These are phyloP conservation scores for Auxenochlorella pyrenoidosa DNA, from an alignment of 139 green algal species.

Conservation along the genomic window DNA sequence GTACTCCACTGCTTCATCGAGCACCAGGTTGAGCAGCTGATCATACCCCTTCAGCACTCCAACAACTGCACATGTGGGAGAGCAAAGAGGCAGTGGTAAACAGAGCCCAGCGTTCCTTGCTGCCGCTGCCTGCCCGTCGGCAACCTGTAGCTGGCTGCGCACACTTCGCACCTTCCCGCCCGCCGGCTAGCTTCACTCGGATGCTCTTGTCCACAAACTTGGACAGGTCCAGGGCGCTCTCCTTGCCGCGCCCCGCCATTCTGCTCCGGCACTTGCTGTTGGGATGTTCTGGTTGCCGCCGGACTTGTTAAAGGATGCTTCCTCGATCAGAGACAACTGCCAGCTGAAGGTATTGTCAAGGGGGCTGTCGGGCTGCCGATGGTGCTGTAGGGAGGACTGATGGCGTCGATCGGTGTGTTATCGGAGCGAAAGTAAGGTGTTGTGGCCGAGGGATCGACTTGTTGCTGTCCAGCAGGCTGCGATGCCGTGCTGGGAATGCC, in stretches of 20 bases:
- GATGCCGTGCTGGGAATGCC: no score
- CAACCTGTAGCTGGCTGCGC: neutral
- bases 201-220: slow-evolving; percentile 98
- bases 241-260: slow-evolving; percentile 66
- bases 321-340: no score
- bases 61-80: slow-evolving; percentile 51
- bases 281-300: neutral
- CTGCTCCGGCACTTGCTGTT: neutral
- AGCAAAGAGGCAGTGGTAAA: neutral
- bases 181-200: slow-evolving; percentile 93
- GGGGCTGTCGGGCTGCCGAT: no score
- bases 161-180: slow-evolving; percentile 82
- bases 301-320: neutral
- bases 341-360: no score
- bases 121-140: neutral
- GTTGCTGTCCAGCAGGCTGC: no score
- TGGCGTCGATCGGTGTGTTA: no score
- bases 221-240: slow-evolving; percentile 93
- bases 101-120: no score
- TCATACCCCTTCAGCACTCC: slow-evolving; percentile 97
- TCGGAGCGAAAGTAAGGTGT: no score
- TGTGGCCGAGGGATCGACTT: no score
- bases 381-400: no score
- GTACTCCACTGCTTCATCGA: slow-evolving; percentile 94
- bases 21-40: slow-evolving; percentile 97